These are phyloP conservation scores for Leavenworthia alabamica DNA, from an alignment of 345 rosid species.

Conservation along the genomic window DNA sequence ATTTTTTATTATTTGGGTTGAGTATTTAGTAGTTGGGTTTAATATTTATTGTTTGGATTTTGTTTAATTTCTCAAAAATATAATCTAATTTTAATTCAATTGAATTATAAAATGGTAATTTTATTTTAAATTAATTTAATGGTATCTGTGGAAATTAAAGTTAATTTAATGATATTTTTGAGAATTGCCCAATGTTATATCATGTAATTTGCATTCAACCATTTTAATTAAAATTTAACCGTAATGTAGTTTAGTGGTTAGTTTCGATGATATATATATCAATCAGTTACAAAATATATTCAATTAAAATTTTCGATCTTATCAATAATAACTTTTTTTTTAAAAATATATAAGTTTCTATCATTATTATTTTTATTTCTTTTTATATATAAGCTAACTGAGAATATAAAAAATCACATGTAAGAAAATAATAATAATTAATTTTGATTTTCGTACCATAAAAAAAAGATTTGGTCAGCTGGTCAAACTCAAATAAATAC, in stretches of 20 bases:
- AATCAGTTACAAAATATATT: neutral
- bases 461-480: neutral
- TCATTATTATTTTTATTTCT: neutral
- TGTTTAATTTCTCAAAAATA: too few relatives aligned
- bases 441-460: neutral
- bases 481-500: slow-evolving; percentile 9
- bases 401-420: neutral
- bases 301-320: neutral
- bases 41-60: too few relatives aligned
- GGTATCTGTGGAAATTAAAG: too few relatives aligned
- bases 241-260: neutral
- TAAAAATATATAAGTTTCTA: neutral
- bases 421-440: neutral
- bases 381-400: neutral
- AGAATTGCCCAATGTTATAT: too few relatives aligned
- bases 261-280: neutral
- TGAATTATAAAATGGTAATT: too few relatives aligned
- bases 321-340: neutral
- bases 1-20: too few relatives aligned
- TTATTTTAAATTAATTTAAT: too few relatives aligned
- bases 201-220: neutral
- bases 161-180: too few relatives aligned
- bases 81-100: too few relatives aligned
- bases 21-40: too few relatives aligned
- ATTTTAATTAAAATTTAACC: neutral